Evolutionary conservation across 805 yeast genomes (phyloP).

Genomic region (Teunomyces panamensis): DNA sequence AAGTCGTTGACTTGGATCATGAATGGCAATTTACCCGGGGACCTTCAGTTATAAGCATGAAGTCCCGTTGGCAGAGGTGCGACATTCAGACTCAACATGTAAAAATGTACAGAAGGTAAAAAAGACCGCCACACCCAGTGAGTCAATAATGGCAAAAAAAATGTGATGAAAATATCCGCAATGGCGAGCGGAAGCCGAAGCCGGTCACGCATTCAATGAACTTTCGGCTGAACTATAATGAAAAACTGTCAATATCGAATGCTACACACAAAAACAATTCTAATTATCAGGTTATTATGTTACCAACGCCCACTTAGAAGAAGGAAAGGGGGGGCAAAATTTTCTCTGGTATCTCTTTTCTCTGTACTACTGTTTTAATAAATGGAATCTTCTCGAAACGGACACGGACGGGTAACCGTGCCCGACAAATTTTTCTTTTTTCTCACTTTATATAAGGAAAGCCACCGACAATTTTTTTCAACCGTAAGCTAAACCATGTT

Average conservation of each 20-base stretch:
- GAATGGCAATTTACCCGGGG: slow-evolving; percentile 44
- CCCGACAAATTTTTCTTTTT: slow-evolving; percentile 17
- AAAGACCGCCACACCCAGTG: background rate
- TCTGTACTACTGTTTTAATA: slow-evolving; percentile 1
- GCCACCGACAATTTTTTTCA: background rate
- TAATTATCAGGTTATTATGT: too few species aligned
- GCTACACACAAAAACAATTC: too few species aligned
- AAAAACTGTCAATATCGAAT: too few species aligned
- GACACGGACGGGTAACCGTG: slow-evolving; percentile 19
- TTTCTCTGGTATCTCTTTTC: background rate
- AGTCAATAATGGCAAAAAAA: too few species aligned
- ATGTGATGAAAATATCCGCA: too few species aligned
- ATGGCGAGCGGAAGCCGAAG: too few species aligned
- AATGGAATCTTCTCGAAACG: background rate
- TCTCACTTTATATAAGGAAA: slow-evolving; percentile 4
- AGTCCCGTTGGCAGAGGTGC: background rate
- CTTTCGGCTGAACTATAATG: too few species aligned
- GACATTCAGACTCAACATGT: background rate
- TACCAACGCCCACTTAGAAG: too few species aligned
- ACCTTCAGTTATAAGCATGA: slow-evolving; percentile 13
- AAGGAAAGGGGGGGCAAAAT: too few species aligned
- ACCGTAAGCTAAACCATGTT: slow-evolving; percentile 27
- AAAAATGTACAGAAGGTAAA: background rate
- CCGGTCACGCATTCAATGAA: too few species aligned
- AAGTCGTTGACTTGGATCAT: slow-evolving; percentile 45